Percentiles rank a stretch among this genome's conserved stretches.
These are phyloP conservation scores for Chytriomyces confervae DNA, from an alignment of 192 early-diverging fungal species.

Conservation along the genomic window DNA sequence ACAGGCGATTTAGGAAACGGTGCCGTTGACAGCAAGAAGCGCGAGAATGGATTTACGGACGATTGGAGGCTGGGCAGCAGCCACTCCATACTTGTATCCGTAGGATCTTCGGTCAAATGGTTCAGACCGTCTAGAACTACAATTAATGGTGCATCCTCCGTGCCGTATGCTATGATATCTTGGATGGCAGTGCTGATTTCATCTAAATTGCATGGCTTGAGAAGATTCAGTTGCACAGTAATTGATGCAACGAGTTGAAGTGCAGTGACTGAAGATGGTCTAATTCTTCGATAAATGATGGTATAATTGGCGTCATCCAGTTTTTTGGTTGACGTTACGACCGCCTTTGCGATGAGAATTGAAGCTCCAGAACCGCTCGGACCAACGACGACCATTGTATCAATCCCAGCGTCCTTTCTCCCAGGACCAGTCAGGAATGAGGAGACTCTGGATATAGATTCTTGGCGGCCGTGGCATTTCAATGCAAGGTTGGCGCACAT, in stretches of 20 bases:
- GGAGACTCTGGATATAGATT: not conserved
- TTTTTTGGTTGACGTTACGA: not conserved
- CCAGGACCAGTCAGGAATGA: not conserved
- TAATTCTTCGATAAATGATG: constrained; percentile 11
- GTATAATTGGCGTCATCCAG: constrained; percentile 9
- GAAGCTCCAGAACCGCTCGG: constrained; percentile 9
- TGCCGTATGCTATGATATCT: constrained; percentile 4
- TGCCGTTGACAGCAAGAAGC: constrained; percentile 4
- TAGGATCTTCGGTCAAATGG: constrained; percentile 8
- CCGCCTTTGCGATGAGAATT: not conserved
- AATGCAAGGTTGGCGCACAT: not conserved
- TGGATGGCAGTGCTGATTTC: not conserved
- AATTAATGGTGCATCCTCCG: constrained; percentile 4
- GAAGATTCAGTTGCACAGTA: not conserved
- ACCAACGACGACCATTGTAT: constrained; percentile 1
- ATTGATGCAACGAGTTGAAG: constrained; percentile 9
- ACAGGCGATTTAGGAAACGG: constrained; percentile 17
- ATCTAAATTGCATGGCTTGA: not conserved
- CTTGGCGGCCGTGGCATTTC: not conserved
- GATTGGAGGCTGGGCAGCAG: not conserved
- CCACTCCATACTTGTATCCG: constrained; percentile 11
- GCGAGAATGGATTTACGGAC: not conserved
- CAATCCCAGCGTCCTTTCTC: not conserved
- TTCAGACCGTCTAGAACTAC: constrained; percentile 18
- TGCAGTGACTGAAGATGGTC: not conserved